A percentile compares a stretch with the other conserved stretches of the same genome.
Evolutionary conservation across 2,329 filamentous ascomycete species (phyloP).

Genomic region (Lithohypha guttulata): DNA sequence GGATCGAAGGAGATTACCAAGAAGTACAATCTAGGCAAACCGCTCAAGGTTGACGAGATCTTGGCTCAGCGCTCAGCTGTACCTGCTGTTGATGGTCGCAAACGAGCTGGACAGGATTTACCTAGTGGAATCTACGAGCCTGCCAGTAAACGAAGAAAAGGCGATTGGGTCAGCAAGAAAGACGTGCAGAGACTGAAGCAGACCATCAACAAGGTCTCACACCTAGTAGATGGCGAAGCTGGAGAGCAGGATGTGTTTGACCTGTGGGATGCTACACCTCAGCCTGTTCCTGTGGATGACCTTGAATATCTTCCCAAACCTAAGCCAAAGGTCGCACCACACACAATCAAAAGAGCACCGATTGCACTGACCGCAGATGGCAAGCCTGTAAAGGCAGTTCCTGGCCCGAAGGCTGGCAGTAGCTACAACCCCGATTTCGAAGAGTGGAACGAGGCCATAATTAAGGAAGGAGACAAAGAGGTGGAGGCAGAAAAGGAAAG

Average conservation of each 20-base stretch:
- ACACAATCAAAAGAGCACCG: slow-evolving; percentile 64
- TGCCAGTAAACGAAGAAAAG: slow-evolving; percentile 61
- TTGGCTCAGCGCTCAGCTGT: slow-evolving; percentile 73
- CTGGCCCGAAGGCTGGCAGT: slow-evolving; percentile 67
- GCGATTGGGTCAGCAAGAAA: slow-evolving; percentile 71
- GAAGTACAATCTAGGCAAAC: slow-evolving; percentile 59
- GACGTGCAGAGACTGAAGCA: slow-evolving; percentile 65
- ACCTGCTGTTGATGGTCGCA: slow-evolving; percentile 65
- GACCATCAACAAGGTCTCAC: slow-evolving; percentile 27
- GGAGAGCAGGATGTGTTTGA: slow-evolving; percentile 49
- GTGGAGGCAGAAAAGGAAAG: slow-evolving; percentile 69
- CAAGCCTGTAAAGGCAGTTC: slow-evolving; percentile 66
- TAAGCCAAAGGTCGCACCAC: slow-evolving; percentile 58
- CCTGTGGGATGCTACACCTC: slow-evolving; percentile 54
- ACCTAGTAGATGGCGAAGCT: slow-evolving; percentile 37
- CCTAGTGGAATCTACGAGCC: slow-evolving; percentile 60
- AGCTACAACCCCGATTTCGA: slow-evolving; percentile 87
- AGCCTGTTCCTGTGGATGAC: slow-evolving; percentile 24
- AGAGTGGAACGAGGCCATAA: slow-evolving; percentile 71
- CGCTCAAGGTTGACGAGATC: slow-evolving; percentile 83
- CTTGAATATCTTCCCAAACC: slow-evolving; percentile 55
- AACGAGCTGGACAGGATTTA: slow-evolving; percentile 59
- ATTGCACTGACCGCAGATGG: slow-evolving; percentile 74
- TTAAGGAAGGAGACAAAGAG: slow-evolving; percentile 65
- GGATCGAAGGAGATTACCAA: slow-evolving; percentile 60